Evolutionary conservation across 2,329 filamentous ascomycete species (phyloP).

Genomic region (Dothideomycetes sp.): DNA sequence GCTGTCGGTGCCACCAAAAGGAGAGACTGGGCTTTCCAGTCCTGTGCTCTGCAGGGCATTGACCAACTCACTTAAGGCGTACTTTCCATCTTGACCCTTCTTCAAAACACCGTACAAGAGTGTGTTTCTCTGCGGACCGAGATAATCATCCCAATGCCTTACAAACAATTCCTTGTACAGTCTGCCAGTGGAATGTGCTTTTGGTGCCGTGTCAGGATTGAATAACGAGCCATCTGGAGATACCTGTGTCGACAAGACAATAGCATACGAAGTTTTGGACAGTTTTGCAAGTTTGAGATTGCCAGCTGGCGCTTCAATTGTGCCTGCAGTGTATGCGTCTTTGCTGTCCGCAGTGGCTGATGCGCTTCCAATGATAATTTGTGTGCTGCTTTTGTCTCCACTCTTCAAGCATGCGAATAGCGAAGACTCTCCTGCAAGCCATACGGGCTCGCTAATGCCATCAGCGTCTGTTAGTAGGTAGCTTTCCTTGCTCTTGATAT

Average conservation of each 20-base stretch:
- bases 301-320: constrained; percentile 34
- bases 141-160: constrained; percentile 45
- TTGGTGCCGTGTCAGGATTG: constrained; percentile 38
- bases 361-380: constrained; percentile 23
- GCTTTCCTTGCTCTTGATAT: constrained; percentile 56
- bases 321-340: constrained; percentile 26
- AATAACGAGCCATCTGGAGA: constrained; percentile 56
- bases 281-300: constrained; percentile 36
- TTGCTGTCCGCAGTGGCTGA: no score
- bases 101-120: constrained; percentile 61
- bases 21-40: constrained; percentile 58
- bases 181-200: constrained; percentile 34
- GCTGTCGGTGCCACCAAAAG: constrained; percentile 70
- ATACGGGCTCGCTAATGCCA: constrained; percentile 59
- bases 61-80: constrained; percentile 35
- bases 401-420: constrained; percentile 44
- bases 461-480: constrained; percentile 54
- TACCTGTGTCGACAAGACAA: constrained; percentile 48
- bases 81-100: constrained; percentile 21
- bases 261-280: constrained; percentile 25
- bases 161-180: constrained; percentile 42
- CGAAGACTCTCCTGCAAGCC: constrained; percentile 59
- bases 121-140: constrained; percentile 56
- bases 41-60: constrained; percentile 53
- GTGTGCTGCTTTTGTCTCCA: constrained; percentile 28